Evolutionary conservation across 768 basidiomycete genomes (phyloP).

Genomic region (Postia placenta): DNA sequence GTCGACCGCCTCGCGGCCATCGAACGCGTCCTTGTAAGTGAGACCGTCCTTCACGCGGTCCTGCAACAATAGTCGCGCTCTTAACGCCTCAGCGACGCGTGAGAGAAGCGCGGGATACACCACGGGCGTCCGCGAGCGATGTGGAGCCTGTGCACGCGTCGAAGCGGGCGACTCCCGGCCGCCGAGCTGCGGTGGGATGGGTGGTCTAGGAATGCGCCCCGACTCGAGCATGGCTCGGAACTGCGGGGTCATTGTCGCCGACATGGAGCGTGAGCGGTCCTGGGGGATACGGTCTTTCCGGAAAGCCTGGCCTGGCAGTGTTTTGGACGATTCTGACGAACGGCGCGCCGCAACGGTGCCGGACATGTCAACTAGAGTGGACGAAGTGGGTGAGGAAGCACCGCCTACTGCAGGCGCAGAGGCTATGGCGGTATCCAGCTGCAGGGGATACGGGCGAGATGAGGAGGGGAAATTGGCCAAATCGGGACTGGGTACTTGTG

Average conservation of each 20-base stretch:
- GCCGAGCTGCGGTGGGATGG: constrained; percentile 15
- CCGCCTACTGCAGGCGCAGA: constrained; percentile 8
- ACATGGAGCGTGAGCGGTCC: constrained; percentile 76
- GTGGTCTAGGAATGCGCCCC: constrained; percentile 22
- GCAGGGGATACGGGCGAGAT: constrained; percentile 43
- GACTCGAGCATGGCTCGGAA: constrained; percentile 39
- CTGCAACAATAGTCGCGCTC: constrained; percentile 64
- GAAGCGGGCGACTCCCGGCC: constrained; percentile 31
- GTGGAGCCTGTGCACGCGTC: constrained; percentile 20
- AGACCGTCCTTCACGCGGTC: constrained; percentile 93
- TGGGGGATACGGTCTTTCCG: constrained; percentile 57
- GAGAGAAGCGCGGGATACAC: constrained; percentile 97
- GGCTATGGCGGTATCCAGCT: constrained; percentile 47
- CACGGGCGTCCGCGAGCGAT: constrained; percentile 52
- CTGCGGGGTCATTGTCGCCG: constrained; percentile 46
- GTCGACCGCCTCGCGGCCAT: constrained; percentile 95
- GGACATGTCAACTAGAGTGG: constrained; percentile 31
- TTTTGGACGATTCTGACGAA: constrained; percentile 67
- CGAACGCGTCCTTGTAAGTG: constrained; percentile 94
- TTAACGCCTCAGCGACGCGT: constrained; percentile 90
- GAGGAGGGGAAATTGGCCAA: constrained; percentile 16
- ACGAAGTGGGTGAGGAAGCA: constrained; percentile 30
- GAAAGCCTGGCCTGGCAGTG: constrained; percentile 45
- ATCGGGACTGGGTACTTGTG: constrained; percentile 14
- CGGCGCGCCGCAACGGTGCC: constrained; percentile 35